These are phyloP conservation scores for Neurospora crassa DNA, from an alignment of 2,329 filamentous ascomycete genomes.

Conservation along the genomic window DNA sequence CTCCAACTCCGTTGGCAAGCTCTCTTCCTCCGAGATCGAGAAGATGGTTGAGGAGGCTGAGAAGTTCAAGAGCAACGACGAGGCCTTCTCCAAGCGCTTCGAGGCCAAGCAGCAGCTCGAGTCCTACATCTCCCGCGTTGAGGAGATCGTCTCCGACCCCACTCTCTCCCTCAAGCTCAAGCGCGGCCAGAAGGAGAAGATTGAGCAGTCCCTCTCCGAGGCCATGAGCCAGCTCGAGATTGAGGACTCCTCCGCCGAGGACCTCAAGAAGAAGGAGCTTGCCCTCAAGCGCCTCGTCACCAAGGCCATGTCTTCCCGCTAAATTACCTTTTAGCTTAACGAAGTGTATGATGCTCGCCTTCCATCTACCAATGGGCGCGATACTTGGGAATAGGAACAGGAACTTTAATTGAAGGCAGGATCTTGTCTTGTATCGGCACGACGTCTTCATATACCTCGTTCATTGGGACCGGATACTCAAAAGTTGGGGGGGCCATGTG, in stretches of 20 bases:
- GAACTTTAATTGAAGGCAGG: constrained; percentile 11
- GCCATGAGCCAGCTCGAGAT: constrained; percentile 97
- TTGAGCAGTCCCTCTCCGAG: constrained; percentile 91
- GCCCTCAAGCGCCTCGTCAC: constrained; percentile 95
- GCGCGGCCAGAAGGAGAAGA: constrained; percentile 99
- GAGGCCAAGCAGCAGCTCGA: constrained; percentile 99
- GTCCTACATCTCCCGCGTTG: constrained; percentile 95
- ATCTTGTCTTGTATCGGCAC: constrained; percentile 14
- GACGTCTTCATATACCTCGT: constrained; percentile 21
- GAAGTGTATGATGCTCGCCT: constrained; percentile 9
- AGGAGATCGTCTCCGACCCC: constrained; percentile 97
- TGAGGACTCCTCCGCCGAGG: constrained; percentile 81
- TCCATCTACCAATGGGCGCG: constrained; percentile 11
- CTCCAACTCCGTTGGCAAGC: constrained; percentile 98
- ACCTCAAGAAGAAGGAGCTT: constrained; percentile 99
- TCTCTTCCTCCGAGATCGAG: constrained; percentile 89
- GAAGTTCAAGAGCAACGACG: constrained; percentile 97
- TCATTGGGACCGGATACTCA: constrained; percentile 12
- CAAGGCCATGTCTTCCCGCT: constrained; percentile 93
- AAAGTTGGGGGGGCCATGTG: constrained; percentile 15
- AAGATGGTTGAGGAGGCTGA: constrained; percentile 95
- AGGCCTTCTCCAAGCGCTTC: constrained; percentile 98
- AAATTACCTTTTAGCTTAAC: constrained; percentile 30
- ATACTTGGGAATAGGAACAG: constrained; percentile 17
- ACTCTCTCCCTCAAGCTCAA: constrained; percentile 95